A percentile compares a stretch with the other conserved stretches of the same genome.
These are phyloP conservation scores for Neltuma alba DNA, from an alignment of 306 rosid genomes.

Conservation along the genomic window DNA sequence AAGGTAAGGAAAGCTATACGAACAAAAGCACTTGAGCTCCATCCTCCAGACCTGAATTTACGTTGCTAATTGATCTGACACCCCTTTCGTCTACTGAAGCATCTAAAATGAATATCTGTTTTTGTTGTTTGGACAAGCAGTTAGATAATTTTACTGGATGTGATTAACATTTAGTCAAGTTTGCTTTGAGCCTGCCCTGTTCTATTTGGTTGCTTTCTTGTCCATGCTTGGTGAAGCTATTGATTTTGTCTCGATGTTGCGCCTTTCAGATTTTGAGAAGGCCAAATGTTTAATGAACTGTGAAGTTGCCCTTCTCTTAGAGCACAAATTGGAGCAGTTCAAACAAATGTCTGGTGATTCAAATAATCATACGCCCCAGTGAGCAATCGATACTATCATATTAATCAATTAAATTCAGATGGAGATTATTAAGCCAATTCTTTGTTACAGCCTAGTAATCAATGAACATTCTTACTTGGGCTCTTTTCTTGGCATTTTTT, in stretches of 20 bases:
- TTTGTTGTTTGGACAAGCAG: neutral
- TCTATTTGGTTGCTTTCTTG: neutral
- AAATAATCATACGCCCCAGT: constrained; percentile 32
- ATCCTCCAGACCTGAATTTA: neutral
- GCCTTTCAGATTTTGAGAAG: constrained; percentile 38
- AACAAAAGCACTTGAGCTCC: neutral
- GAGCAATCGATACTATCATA: neutral
- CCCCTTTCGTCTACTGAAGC: neutral
- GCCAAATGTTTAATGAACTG: constrained; percentile 46
- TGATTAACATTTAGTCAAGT: neutral
- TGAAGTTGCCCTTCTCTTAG: constrained; percentile 42
- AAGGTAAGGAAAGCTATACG: neutral
- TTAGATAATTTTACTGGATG: neutral
- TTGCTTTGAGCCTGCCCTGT: neutral
- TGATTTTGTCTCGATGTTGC: neutral
- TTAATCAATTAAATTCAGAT: neutral
- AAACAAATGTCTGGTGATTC: constrained; percentile 31
- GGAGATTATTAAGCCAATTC: neutral
- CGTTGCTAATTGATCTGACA: neutral
- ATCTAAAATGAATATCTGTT: neutral
- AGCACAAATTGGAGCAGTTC: constrained; percentile 41
- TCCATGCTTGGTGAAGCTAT: neutral
- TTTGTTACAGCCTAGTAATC: neutral
- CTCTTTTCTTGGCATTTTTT: neutral
- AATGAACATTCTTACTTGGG: neutral